These are phyloP conservation scores for Petrea volubilis DNA, from an alignment of 257 asterid genomes.

Conservation along the genomic window DNA sequence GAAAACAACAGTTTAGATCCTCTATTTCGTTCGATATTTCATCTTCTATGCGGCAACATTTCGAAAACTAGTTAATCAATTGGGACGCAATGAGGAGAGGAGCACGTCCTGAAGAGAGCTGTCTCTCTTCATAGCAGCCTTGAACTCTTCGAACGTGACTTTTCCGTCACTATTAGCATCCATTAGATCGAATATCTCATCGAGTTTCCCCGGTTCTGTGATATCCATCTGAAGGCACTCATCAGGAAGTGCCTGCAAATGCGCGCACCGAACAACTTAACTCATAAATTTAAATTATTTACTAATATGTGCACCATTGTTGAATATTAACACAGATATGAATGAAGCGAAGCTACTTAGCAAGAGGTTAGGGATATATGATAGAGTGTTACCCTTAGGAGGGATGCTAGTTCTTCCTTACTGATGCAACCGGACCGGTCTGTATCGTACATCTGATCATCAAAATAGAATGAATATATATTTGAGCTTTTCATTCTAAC, in stretches of 20 bases:
- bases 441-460: constrained; percentile 72
- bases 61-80: constrained; percentile 7
- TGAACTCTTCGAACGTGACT: constrained; percentile 81
- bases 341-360: no score
- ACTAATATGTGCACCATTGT: no score
- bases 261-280: no score
- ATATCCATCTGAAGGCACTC: constrained; percentile 74
- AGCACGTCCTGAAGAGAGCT: constrained; percentile 82
- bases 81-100: constrained; percentile 78
- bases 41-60: no score
- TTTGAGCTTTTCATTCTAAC: neutral
- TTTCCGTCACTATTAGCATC: constrained; percentile 83
- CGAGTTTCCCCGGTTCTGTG: constrained; percentile 80
- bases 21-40: no score
- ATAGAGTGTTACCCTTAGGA: constrained; percentile 78
- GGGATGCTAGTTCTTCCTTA: constrained; percentile 86
- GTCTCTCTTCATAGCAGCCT: constrained; percentile 83
- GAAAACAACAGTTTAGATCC: no score
- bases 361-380: no score
- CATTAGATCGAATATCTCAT: constrained; percentile 81
- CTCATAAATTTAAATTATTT: no score
- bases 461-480: neutral
- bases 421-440: constrained; percentile 87
- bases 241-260: constrained; percentile 73
- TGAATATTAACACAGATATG: no score